Conservation (phyloP, 495 filamentous ascomycete genomes). For the Pyronema omphalodes region DNA sequence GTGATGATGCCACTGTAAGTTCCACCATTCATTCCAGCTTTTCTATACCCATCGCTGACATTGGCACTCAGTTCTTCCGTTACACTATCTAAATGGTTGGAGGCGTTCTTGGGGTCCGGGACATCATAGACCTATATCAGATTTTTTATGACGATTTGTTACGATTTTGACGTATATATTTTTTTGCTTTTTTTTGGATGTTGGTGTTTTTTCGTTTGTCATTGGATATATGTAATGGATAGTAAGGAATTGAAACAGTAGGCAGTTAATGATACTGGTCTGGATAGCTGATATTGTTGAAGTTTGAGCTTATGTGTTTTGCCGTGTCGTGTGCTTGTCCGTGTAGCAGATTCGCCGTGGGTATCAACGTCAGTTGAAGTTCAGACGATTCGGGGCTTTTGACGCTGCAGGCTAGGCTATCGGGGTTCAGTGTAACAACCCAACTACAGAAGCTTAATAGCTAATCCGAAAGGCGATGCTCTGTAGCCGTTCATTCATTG, state of each 20-base stretch:
- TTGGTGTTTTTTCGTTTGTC: not conserved
- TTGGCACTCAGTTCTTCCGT: conserved; percentile 29
- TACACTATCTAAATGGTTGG: conserved; percentile 30
- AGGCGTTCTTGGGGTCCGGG: not conserved
- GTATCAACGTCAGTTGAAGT: no score
- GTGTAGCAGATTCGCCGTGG: no score
- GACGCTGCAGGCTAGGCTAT: no score
- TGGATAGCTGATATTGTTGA: not conserved
- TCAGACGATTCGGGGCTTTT: no score
- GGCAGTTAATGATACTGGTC: not conserved
- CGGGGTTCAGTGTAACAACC: no score
- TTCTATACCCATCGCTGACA: not conserved
- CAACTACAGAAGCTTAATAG: no score
- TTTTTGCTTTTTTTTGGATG: not conserved
- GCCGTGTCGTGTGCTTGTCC: not conserved
- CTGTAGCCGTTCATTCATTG: no score
- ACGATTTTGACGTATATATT: not conserved
- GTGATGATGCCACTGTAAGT: conserved; percentile 31
- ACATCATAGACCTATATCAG: not conserved
- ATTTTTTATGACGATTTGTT: not conserved
- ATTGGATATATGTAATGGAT: not conserved
- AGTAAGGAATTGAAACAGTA: not conserved
- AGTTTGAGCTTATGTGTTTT: not conserved
- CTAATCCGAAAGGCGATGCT: no score
- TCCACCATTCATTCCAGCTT: not conserved